phyloP scores from a whole-genome alignment of 2,329 filamentous ascomycete genomes.

The Dactylellina leptospora region DNA sequence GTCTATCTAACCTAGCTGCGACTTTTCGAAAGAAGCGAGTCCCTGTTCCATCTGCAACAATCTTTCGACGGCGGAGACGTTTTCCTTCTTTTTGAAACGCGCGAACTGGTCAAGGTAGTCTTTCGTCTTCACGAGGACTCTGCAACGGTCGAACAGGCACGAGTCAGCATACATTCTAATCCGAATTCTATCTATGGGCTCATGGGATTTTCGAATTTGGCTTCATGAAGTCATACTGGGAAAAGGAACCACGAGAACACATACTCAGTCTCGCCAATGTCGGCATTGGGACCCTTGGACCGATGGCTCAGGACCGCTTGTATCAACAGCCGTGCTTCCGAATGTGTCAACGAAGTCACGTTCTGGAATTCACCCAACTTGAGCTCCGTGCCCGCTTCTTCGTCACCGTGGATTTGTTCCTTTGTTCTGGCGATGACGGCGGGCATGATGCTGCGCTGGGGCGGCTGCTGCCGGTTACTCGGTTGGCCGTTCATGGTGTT shows the following conservation, averaged over 20 bases:
- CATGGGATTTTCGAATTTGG: no score
- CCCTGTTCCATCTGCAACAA: conserved; percentile 80
- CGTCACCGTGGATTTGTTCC: conserved; percentile 77
- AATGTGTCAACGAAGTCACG: conserved; percentile 89
- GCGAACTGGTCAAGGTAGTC: conserved; percentile 95
- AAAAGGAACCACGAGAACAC: conserved; percentile 59
- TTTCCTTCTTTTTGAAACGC: conserved; percentile 93
- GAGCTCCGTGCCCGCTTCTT: conserved; percentile 82
- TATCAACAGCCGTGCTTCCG: conserved; percentile 89
- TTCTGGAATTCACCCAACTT: conserved; percentile 93
- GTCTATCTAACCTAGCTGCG: conserved; percentile 77
- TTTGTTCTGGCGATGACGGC: conserved; percentile 71
- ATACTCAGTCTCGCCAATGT: conserved; percentile 84
- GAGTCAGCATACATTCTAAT: conserved; percentile 15
- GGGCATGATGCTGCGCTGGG: conserved; percentile 33
- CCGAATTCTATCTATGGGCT: no score
- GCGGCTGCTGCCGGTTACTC: conserved; percentile 29
- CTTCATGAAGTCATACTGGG: neutral
- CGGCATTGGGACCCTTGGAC: conserved; percentile 75
- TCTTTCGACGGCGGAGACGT: conserved; percentile 91
- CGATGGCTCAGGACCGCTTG: conserved; percentile 86
- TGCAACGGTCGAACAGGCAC: conserved; percentile 58
- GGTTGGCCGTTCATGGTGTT: conserved; percentile 45
- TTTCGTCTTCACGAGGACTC: conserved; percentile 83
- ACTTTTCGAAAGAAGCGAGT: conserved; percentile 90